Evolutionary conservation across 495 filamentous ascomycete genomes (phyloP), one percentile per base, ranked within the genome.

Genomic region (Trichoderma asperelloides): DNA sequence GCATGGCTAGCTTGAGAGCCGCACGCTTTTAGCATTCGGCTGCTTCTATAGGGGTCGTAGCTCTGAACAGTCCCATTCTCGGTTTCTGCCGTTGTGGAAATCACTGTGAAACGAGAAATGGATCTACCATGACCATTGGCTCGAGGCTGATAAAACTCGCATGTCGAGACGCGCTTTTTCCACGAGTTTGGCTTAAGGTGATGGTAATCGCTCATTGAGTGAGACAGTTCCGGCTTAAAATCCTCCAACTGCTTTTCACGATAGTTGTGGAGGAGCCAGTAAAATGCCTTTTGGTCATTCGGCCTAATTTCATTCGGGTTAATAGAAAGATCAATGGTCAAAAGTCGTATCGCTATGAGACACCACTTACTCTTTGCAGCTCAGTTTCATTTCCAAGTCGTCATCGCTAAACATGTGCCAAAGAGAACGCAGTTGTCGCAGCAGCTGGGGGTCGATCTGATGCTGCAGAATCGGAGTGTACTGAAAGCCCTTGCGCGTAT

Each of bases 281-380:
- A 98, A 70, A 98, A 96, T 72, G 93, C 80, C 69, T 96, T 93
- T 72, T 97, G 91, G 41, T 96, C 89, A 67, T 94, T 97, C 2
- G 82, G 80, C 69, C 91, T 96, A 66, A 62, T 13, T 45, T 27
- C 25, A 28, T 15, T 65, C 27, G 33, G 6, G 33, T 37, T 37
- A 37, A 68, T 27, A 37, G 67, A 78, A 71, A 81, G 74, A 68
- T 62, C n/a, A 30, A 12, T 18, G 51, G 33, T 23, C 16, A 63
- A 41, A 18, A 65, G 28, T 25, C 8, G 25, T 33, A 23, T 37
- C 51, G n/a, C 63, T 25, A 63, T 4, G 2, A 60, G 55, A 37
- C 30, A 27, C 18, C 27, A 71, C 80, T 62, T 85, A 94, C 89
- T 90, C 88, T 15, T 87, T 77, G 67, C 80, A 85, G 33, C 87